Conservation (phyloP, 1,284 basidiomycete genomes). For the Boletus hoseneyae region DNA sequence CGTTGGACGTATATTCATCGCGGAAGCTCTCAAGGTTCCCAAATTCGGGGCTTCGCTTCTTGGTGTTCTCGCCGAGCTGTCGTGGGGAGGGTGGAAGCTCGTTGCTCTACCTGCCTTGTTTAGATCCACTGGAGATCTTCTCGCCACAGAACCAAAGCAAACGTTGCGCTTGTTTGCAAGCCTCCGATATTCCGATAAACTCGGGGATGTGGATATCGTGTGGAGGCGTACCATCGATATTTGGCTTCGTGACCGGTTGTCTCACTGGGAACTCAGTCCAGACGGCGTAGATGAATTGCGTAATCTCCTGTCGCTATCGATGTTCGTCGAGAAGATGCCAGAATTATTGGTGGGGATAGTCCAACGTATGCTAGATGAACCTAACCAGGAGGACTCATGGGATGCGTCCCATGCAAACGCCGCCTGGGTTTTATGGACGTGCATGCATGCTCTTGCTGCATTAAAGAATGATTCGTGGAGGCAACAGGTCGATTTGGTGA, state of each 20-base stretch:
- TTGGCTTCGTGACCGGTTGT: constrained; percentile 37
- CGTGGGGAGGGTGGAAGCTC: constrained; percentile 73
- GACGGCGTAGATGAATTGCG: constrained; percentile 39
- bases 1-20: constrained; percentile 57
- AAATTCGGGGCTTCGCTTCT: constrained; percentile 52
- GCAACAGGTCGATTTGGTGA: constrained; percentile 40
- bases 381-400: constrained; percentile 36
- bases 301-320: constrained; percentile 50
- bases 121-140: constrained; percentile 45
- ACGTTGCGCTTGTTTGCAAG: constrained; percentile 51
- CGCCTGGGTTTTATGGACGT: constrained; percentile 51
- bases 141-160: constrained; percentile 40
- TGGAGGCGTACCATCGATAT: constrained; percentile 53
- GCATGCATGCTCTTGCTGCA: constrained; percentile 45
- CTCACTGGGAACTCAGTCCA: constrained; percentile 32
- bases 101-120: constrained; percentile 56
- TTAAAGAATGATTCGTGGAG: constrained; percentile 40
- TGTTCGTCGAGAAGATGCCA: constrained; percentile 45
- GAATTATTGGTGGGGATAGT: constrained; percentile 49
- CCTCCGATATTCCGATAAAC: constrained; percentile 44
- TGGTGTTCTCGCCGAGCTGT: constrained; percentile 56
- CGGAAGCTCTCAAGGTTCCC: constrained; percentile 39
- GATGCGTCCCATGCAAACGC: constrained; percentile 38
- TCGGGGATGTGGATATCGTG: constrained; percentile 52
- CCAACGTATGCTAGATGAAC: constrained; percentile 39